Evolutionary conservation across 768 basidiomycete genomes (phyloP).

Genomic region (Leucogyrophana mollusca): DNA sequence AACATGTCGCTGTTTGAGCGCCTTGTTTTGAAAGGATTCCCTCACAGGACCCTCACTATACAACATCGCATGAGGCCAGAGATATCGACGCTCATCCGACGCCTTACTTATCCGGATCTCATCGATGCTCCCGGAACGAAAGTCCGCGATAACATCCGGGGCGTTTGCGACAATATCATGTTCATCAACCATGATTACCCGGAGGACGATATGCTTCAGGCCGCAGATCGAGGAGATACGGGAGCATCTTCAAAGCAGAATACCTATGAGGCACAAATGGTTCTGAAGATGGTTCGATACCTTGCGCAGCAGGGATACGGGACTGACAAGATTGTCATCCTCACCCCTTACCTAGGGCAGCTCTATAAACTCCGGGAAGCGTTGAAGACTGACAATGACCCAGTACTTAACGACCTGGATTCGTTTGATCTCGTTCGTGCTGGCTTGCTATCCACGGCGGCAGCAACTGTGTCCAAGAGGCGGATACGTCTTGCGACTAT

Average conservation of each 20-base stretch:
- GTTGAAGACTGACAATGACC: conserved; percentile 44
- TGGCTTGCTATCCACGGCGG: conserved; percentile 42
- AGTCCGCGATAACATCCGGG: conserved; percentile 46
- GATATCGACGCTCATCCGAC: conserved; percentile 54
- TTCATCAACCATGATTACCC: conserved; percentile 55
- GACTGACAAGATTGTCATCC: conserved; percentile 52
- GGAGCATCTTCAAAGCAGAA: conserved; percentile 55
- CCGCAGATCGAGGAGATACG: conserved; percentile 43
- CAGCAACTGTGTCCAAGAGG: conserved; percentile 41
- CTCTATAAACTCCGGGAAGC: conserved; percentile 42
- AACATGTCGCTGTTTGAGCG: conserved; percentile 65
- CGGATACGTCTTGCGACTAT: conserved; percentile 58
- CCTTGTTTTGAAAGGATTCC: conserved; percentile 53
- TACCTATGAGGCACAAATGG: conserved; percentile 51
- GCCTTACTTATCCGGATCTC: conserved; percentile 60
- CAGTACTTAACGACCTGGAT: conserved; percentile 61
- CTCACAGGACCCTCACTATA: conserved; percentile 46
- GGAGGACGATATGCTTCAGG: conserved; percentile 41
- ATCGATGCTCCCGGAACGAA: conserved; percentile 46
- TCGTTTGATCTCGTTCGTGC: conserved; percentile 53
- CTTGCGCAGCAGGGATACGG: conserved; percentile 63
- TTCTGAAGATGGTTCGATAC: conserved; percentile 59
- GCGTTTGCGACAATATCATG: conserved; percentile 52
- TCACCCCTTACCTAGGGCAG: conserved; percentile 66
- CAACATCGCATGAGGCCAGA: conserved; percentile 72